phyloP scores from a whole-genome alignment of 2,329 filamentous ascomycete genomes.

The Dryadomyces quercivorus region DNA sequence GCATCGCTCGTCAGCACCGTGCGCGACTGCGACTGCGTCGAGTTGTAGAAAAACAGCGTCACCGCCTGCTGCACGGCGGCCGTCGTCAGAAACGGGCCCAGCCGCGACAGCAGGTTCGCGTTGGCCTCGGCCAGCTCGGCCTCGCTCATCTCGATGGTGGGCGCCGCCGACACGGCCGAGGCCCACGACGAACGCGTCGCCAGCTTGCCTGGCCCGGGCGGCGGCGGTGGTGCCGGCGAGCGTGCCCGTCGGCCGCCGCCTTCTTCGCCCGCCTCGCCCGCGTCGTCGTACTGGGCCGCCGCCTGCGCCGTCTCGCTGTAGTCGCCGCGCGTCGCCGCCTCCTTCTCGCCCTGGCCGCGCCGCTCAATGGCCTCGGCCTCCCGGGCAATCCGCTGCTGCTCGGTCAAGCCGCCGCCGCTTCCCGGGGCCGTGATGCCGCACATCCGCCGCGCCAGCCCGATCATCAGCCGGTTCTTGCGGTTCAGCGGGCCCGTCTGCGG shows the following conservation, averaged over 20 bases:
- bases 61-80: slow-evolving; percentile 67
- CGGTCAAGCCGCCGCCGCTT: slow-evolving; percentile 27
- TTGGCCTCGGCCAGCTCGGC: slow-evolving; percentile 72
- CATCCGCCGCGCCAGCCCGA: slow-evolving; percentile 75
- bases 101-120: slow-evolving; percentile 71
- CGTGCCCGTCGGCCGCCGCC: neutral
- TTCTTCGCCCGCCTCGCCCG: slow-evolving; percentile 5
- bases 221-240: neutral
- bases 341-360: slow-evolving; percentile 58
- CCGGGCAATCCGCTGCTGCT: slow-evolving; percentile 54
- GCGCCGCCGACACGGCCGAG: neutral
- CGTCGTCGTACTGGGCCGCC: slow-evolving; percentile 19
- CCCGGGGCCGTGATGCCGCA: slow-evolving; percentile 80
- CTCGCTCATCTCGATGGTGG: slow-evolving; percentile 48
- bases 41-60: slow-evolving; percentile 92
- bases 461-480: slow-evolving; percentile 72
- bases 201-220: slow-evolving; percentile 14
- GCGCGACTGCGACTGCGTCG: slow-evolving; percentile 66
- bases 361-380: slow-evolving; percentile 69
- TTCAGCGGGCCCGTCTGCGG: slow-evolving; percentile 77
- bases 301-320: slow-evolving; percentile 54
- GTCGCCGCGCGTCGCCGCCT: slow-evolving; percentile 54
- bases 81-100: slow-evolving; percentile 82
- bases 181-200: slow-evolving; percentile 22
- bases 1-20: slow-evolving; percentile 78